Base-by-base conservation (phyloP, 768 basidiomycete genomes). In the Auriscalpium vulgare region DNA sequence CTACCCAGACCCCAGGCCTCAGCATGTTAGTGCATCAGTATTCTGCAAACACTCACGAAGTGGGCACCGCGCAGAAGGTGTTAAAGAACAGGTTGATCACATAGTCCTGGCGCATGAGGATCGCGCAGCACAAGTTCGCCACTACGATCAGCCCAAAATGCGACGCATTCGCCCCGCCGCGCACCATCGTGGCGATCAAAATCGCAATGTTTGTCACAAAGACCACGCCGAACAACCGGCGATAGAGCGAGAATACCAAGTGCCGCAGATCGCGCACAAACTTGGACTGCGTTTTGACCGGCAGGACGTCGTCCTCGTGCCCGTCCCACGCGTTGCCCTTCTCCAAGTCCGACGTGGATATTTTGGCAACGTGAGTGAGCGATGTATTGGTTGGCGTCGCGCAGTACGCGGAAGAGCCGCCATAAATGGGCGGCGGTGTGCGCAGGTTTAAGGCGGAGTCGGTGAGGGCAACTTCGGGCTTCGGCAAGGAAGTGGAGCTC, bases 61-160 rank as follows among this genome's bases (percentile, higher is more conserved):
- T 51, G 10, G 81, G 80, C 34, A 78, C 76, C 36, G 77, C 68
- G 56, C 77, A 78, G 53, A 75, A 77, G 11, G 78, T 68, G 45
- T 74, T 75, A 70, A 81, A 84, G 62, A 82, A 79, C 1, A 74
- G 68, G 63, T 84, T 82, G 62, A 83, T 74, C 37, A 84, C 79
- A 58, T 83, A 80, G 65, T 83, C 76, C 69, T 78, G 62, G 59
- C 68, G 69, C 75, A 67, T 68, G 50, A 74, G 59, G 65, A 80
- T 78, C 67, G 59, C 74, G 63, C 59, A 69, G 63, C 64, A 75
- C 58, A 60, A 73, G 68, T 83, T 84, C 4, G 64, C 67, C 65
- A 63, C 74, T 69, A 57, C 78, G 68, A 65, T 74, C 65, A 57
- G 69, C 62, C 56, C 74, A 59, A 67, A 66, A 53, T 60, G 69